Base-by-base conservation (phyloP, 129 eudicot genomes). In the Flaveria sonorensis region DNA sequence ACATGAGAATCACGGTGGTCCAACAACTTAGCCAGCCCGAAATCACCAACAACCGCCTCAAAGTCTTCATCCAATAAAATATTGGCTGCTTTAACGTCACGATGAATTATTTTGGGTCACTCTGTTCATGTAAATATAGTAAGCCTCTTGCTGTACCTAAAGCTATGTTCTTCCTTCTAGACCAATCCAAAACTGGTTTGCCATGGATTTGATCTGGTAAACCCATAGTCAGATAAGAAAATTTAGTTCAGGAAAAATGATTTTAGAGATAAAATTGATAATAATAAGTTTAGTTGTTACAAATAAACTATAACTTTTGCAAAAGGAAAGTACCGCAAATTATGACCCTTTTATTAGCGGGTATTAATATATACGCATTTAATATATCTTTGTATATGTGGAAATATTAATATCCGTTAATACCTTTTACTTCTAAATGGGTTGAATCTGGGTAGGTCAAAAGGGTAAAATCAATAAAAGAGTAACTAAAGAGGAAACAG, bases 31-130 rank as follows among this genome's bases (percentile, higher is more conserved):
- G 98, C 98, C 81, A 93, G 52, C 81, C 98, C 98, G 70, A 93
- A 93, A 79, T 93, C 98, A 43, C 98, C 98, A 56, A 93, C 98
- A 71, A 93, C 98, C 26, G 98, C 97, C 79, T 93, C 98, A 69
- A 93, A 93, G 30, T 93, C 92, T 81, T 90, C 98, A 76, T 90
- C 98, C 82, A 93, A 77, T 60, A 93, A 79, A 70, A 93, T 93
- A 81, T 93, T 93, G 69, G 98, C 98, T 36, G 98, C 98, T 83
- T 93, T 93, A 19, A 93, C 98, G 73, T 93, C 98, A 6, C 98
- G 96, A 64, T 93, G 98, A 26, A 93, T 93, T 30, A 93, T 87
- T 83, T 88, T 0, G 98, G 98, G 80, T 93, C 98, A 55, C 92
- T 88, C 20, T 93, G 98, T 75, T 93, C 98, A 16, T 93, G 98